phyloP scores from a whole-genome alignment of 129 eudicot species.

The Mikania micrantha region DNA sequence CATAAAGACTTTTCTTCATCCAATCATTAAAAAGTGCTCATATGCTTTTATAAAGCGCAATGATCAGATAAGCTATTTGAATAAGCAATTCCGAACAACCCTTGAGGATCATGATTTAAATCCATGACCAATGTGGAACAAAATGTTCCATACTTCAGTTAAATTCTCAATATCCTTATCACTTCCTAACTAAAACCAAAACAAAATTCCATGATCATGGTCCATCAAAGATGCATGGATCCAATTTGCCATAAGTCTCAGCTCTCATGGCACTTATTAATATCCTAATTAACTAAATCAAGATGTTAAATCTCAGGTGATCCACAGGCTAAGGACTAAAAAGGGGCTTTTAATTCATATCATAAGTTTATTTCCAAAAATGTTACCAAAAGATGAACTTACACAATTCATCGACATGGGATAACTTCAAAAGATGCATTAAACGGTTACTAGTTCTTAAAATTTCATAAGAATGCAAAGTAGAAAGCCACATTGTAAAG shows the following conservation, averaged over 20 bases:
- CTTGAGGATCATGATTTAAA: no score
- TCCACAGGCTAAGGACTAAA: not conserved
- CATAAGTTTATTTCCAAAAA: not conserved
- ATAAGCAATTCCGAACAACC: no score
- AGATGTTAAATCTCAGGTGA: not conserved
- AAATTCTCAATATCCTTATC: not conserved
- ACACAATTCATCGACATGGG: not conserved
- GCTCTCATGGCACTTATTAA: not conserved
- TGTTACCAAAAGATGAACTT: no score
- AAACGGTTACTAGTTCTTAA: not conserved
- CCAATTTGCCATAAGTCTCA: not conserved
- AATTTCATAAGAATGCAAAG: not conserved
- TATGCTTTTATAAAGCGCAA: not conserved
- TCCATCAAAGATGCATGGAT: not conserved
- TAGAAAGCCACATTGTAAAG: conserved; percentile 17
- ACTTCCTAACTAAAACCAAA: not conserved
- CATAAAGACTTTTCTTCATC: not conserved
- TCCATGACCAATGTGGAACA: no score
- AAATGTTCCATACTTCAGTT: not conserved
- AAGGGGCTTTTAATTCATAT: conserved; percentile 2
- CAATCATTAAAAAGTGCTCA: not conserved
- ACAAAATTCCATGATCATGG: not conserved
- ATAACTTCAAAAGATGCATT: not conserved
- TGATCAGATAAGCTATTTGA: no score
- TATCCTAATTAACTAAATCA: not conserved